phyloP scores from a whole-genome alignment of 2,329 filamentous ascomycete species.

The Tolypocladium paradoxum region DNA sequence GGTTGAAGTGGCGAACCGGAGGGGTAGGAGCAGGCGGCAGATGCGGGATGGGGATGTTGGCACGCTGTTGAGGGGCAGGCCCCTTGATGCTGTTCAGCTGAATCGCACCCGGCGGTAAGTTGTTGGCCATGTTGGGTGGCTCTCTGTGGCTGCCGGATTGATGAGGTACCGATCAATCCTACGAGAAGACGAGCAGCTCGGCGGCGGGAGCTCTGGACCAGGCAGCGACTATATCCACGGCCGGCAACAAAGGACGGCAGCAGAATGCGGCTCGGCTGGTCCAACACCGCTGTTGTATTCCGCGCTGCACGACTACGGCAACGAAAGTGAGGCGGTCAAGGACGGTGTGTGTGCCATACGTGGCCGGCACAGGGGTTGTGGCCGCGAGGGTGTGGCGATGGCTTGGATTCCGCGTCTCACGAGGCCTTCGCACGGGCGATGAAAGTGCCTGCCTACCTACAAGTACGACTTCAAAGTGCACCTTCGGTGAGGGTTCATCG shows the following conservation, averaged over 20 bases:
- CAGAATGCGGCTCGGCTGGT: neutral
- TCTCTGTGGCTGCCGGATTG: neutral
- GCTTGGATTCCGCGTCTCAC: neutral
- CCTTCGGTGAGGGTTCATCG: neutral
- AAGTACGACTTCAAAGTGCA: neutral
- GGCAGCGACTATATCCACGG: neutral
- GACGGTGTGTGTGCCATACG: conserved; percentile 1
- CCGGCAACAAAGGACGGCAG: neutral
- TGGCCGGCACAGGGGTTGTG: neutral
- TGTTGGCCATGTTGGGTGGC: neutral
- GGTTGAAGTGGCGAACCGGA: neutral
- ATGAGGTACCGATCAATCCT: neutral
- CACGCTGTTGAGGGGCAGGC: neutral
- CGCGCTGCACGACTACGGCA: neutral
- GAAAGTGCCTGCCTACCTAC: neutral
- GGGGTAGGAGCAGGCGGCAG: neutral
- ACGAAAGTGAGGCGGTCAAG: conserved; percentile 1
- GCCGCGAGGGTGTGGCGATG: neutral
- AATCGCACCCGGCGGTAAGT: neutral
- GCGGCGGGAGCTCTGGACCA: neutral
- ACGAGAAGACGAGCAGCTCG: neutral
- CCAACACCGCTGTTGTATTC: neutral
- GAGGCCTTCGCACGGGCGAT: neutral
- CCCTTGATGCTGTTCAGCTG: neutral
- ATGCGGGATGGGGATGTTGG: neutral